A percentile compares a stretch with the other conserved stretches of the same genome.
Conservation (phyloP, 768 basidiomycete genomes). For the Leccinum longicurvipes region DNA sequence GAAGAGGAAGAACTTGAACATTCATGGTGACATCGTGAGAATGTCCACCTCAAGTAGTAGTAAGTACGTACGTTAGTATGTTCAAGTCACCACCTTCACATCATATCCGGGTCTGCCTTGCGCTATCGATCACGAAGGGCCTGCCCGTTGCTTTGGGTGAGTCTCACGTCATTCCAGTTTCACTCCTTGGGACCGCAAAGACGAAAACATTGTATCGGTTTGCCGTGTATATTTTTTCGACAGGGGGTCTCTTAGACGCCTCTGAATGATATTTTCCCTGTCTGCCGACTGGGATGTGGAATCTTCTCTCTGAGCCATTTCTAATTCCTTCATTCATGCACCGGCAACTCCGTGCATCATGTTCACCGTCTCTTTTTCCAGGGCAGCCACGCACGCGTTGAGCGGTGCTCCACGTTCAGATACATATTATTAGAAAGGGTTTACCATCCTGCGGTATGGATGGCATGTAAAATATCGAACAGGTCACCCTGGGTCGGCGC, state of each 20-base stretch:
- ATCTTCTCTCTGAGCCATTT: constrained; percentile 35
- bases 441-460: not conserved
- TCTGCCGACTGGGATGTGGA: constrained; percentile 10
- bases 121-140: not conserved
- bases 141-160: not conserved
- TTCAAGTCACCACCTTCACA: not conserved
- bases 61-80: no score
- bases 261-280: constrained; percentile 24
- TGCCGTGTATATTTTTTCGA: constrained; percentile 11
- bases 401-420: not conserved
- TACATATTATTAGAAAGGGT: not conserved
- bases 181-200: not conserved
- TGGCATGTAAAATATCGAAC: not conserved
- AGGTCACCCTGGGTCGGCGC: not conserved
- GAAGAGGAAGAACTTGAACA: not conserved
- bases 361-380: constrained; percentile 13
- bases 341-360: not conserved
- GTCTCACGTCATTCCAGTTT: not conserved
- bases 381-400: not conserved
- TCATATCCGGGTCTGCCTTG: not conserved
- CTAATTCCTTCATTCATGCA: not conserved
- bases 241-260: constrained; percentile 29
- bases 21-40: not conserved
- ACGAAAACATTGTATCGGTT: constrained; percentile 27
- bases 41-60: not conserved